A percentile compares a stretch with the other conserved stretches of the same genome.
Evolutionary conservation across 1,284 basidiomycete genomes (phyloP).

Genomic region (Cerioporus squamosus): DNA sequence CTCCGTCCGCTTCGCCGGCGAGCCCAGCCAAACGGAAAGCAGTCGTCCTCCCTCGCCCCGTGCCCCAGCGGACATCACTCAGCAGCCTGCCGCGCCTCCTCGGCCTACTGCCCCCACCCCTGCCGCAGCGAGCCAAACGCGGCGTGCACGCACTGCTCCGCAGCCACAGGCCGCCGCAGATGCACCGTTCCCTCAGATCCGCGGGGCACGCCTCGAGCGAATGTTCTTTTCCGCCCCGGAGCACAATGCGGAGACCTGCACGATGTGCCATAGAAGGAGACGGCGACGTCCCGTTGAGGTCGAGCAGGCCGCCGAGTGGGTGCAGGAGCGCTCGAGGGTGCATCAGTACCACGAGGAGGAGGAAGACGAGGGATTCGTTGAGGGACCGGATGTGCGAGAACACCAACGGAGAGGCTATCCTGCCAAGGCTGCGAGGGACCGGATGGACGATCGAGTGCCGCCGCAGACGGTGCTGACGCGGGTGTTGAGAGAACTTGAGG

Average conservation of each 20-base stretch:
- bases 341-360: conserved; percentile 23
- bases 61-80: not conserved
- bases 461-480: conserved; percentile 83
- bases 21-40: conserved; percentile 1
- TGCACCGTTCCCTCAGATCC: conserved; percentile 81
- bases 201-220: conserved; percentile 72
- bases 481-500: conserved; percentile 84
- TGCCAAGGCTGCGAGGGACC: conserved; percentile 20
- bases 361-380: conserved; percentile 53
- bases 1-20: conserved; percentile 8
- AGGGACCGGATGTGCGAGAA: conserved; percentile 41
- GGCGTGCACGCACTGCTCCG: conserved; percentile 8
- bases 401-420: conserved; percentile 27
- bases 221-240: conserved; percentile 81
- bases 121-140: conserved; percentile 29
- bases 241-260: conserved; percentile 71
- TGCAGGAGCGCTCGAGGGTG: conserved; percentile 20
- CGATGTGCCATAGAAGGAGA: conserved; percentile 57
- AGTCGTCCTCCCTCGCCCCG: conserved; percentile 15
- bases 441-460: conserved; percentile 51
- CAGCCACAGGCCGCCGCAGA: conserved; percentile 11
- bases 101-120: conserved; percentile 38
- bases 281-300: conserved; percentile 20
- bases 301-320: conserved; percentile 30
- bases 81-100: not conserved